Evolutionary conservation across 2,329 filamentous ascomycete species (phyloP).

Genomic region (Pseudogymnoascus sp.): DNA sequence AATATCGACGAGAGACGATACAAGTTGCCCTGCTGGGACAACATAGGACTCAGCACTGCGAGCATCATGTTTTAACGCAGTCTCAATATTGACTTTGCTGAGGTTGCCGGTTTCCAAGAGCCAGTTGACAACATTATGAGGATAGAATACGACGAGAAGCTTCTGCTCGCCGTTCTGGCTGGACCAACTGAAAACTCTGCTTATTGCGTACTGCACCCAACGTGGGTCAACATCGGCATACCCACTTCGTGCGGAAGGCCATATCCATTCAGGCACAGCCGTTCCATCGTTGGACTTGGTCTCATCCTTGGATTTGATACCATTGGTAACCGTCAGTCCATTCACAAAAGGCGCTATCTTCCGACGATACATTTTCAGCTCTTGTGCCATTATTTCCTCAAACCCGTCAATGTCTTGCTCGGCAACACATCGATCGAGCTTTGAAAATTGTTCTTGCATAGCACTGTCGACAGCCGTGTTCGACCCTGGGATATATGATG

Average conservation of each 20-base stretch:
- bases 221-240: slow-evolving; percentile 48
- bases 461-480: slow-evolving; percentile 17
- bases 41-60: slow-evolving; percentile 32
- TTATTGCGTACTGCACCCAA: slow-evolving; percentile 49
- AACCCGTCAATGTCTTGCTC: slow-evolving; percentile 33
- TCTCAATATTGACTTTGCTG: slow-evolving; percentile 48
- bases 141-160: slow-evolving; percentile 36
- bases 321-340: background rate
- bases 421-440: slow-evolving; percentile 30
- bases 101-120: slow-evolving; percentile 52
- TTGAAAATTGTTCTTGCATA: slow-evolving; percentile 17
- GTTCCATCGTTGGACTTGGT: background rate
- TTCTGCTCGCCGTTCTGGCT: slow-evolving; percentile 7
- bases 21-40: slow-evolving; percentile 51
- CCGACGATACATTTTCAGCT: slow-evolving; percentile 27
- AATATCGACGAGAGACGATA: slow-evolving; percentile 52
- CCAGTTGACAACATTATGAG: slow-evolving; percentile 46
- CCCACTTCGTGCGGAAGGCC: slow-evolving; percentile 21
- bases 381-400: slow-evolving; percentile 32
- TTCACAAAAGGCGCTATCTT: background rate
- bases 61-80: slow-evolving; percentile 45
- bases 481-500: slow-evolving; percentile 22
- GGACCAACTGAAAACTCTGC: slow-evolving; percentile 37
- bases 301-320: background rate
- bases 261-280: slow-evolving; percentile 39